Conservation (phyloP, 306 rosid genomes). For the Dalbergia cultrata region DNA sequence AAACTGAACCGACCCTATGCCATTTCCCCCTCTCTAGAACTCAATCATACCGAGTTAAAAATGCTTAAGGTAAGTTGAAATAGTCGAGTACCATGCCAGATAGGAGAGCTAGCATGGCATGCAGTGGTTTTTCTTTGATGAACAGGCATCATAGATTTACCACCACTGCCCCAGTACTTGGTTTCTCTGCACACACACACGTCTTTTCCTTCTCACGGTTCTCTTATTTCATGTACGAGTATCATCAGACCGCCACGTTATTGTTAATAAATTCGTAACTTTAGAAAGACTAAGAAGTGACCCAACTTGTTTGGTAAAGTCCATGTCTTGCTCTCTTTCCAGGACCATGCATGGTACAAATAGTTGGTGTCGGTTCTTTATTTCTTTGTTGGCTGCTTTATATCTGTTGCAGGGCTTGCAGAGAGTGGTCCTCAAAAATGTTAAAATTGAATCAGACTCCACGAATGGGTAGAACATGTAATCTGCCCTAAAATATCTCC, state of each 20-base stretch:
- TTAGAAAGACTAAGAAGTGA: neutral
- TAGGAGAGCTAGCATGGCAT: no score
- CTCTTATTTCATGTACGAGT: conserved; percentile 5
- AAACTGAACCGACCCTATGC: no score
- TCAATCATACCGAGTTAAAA: neutral
- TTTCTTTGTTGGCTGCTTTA: conserved; percentile 35
- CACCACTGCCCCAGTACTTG: neutral
- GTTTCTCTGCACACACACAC: neutral
- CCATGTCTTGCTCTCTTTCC: conserved; percentile 32
- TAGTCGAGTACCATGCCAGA: no score
- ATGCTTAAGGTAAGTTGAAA: no score
- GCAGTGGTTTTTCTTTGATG: neutral
- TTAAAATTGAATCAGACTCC: conserved; percentile 35
- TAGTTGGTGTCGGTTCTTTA: conserved; percentile 41
- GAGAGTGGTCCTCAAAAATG: conserved; percentile 34
- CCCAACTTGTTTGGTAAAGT: conserved; percentile 33
- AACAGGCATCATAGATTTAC: neutral
- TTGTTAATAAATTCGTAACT: conserved; percentile 33
- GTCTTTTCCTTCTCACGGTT: conserved; percentile 7
- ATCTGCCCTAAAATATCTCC: neutral
- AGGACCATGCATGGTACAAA: conserved; percentile 35
- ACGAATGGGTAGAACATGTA: conserved; percentile 16
- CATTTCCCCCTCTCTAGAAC: no score
- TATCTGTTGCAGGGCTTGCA: conserved; percentile 23
- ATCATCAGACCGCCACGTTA: conserved; percentile 5